These are phyloP conservation scores for Suillus variegatus DNA, from an alignment of 768 basidiomycete species.

Conservation along the genomic window DNA sequence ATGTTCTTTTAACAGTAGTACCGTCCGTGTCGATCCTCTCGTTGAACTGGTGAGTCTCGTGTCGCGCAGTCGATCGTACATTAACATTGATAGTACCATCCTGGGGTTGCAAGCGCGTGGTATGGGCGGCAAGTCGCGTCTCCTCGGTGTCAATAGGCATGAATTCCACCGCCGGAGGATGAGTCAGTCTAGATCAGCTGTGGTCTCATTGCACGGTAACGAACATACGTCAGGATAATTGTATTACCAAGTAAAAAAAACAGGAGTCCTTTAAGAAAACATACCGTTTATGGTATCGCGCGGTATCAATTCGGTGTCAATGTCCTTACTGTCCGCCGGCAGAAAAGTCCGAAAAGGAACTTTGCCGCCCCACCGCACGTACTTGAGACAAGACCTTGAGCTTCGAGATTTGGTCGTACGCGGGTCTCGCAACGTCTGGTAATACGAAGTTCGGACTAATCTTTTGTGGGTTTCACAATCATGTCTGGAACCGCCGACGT, in stretches of 20 bases:
- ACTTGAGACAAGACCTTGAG: neutral
- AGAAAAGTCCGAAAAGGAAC: neutral
- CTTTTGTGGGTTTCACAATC: neutral
- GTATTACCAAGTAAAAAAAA: too few relatives aligned
- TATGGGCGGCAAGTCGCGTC: neutral
- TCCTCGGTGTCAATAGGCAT: neutral
- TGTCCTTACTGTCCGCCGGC: neutral
- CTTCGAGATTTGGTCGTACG: neutral
- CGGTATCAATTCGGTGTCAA: neutral
- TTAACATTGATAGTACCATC: neutral
- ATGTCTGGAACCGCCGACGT: constrained; percentile 39
- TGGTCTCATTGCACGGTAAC: too few relatives aligned
- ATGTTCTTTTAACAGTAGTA: neutral
- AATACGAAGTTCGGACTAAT: neutral
- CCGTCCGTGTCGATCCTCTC: neutral
- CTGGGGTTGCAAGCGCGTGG: neutral
- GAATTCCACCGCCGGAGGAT: neutral
- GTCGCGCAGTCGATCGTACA: neutral
- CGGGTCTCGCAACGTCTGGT: neutral
- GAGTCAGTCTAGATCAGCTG: too few relatives aligned
- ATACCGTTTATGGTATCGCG: neutral
- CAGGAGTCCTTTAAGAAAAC: neutral
- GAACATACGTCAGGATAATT: too few relatives aligned
- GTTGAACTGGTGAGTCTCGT: neutral
- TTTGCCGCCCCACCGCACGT: neutral